These are phyloP conservation scores for Xylona heveae DNA, from an alignment of 495 filamentous ascomycete genomes.

Conservation along the genomic window DNA sequence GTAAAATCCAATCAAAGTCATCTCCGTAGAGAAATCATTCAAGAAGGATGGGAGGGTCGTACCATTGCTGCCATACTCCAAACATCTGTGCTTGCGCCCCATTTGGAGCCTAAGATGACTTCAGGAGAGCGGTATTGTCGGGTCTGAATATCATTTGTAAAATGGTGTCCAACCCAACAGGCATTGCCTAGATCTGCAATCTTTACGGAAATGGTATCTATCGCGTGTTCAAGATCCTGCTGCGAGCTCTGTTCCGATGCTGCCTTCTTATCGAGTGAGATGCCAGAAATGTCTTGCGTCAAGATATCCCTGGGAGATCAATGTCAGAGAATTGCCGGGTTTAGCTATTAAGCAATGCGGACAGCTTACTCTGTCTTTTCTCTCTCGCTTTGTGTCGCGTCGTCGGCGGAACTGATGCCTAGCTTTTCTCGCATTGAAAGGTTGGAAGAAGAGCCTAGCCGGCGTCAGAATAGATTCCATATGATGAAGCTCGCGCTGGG, in stretches of 20 bases:
- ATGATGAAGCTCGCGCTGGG: no score
- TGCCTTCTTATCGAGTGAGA: conserved; percentile 65
- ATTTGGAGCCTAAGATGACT: conserved; percentile 90
- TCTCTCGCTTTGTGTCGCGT: conserved; percentile 58
- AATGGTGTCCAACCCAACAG: conserved; percentile 97
- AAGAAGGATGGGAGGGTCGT: conserved; percentile 9
- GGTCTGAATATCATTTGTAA: conserved; percentile 98
- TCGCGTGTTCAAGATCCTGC: conserved; percentile 21
- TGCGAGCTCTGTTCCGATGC: conserved; percentile 23
- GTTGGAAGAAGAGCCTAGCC: conserved; percentile 31
- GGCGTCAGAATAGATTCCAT: conserved; percentile 7
- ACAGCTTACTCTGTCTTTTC: conserved; percentile 81
- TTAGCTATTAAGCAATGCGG: no score
- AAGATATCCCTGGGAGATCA: conserved; percentile 49
- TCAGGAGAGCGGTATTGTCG: conserved; percentile 94
- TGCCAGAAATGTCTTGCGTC: conserved; percentile 80
- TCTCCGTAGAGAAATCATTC: background rate
- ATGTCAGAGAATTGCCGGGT: background rate
- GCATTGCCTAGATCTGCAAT: conserved; percentile 97
- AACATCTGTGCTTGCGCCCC: conserved; percentile 95
- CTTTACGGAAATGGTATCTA: conserved; percentile 88
- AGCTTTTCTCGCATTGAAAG: conserved; percentile 17
- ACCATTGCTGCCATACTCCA: conserved; percentile 99
- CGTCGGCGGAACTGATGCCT: conserved; percentile 28
- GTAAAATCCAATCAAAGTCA: conserved; percentile 2